These are phyloP conservation scores for Cryphonectria nitschkei DNA, from an alignment of 2,329 filamentous ascomycete genomes.

Conservation along the genomic window DNA sequence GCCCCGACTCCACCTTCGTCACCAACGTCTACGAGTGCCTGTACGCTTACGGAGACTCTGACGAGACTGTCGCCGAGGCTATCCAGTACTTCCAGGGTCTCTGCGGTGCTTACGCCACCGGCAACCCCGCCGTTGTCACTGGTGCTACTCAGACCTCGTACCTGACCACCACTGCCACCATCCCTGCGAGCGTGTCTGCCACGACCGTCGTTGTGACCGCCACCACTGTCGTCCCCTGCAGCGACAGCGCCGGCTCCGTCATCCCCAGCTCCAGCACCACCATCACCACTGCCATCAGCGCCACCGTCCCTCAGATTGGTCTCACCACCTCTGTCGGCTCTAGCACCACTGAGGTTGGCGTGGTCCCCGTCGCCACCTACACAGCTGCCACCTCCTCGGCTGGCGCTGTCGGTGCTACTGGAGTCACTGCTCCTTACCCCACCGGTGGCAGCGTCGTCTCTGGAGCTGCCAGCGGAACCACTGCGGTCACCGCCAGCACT, in stretches of 20 bases:
- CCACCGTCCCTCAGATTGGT: slow-evolving; percentile 54
- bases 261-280: slow-evolving; percentile 57
- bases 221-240: slow-evolving; percentile 57
- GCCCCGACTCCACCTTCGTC: slow-evolving; percentile 76
- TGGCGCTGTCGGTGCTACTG: slow-evolving; percentile 31
- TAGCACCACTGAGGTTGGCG: slow-evolving; percentile 40
- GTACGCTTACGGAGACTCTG: slow-evolving; percentile 71
- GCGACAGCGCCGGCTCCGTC: slow-evolving; percentile 48
- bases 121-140: slow-evolving; percentile 86
- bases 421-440: slow-evolving; percentile 32
- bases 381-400: slow-evolving; percentile 34
- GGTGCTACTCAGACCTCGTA: slow-evolving; percentile 67
- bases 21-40: slow-evolving; percentile 81
- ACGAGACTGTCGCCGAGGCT: slow-evolving; percentile 69
- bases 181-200: slow-evolving; percentile 42
- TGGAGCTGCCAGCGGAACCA: slow-evolving; percentile 38
- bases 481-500: slow-evolving; percentile 38
- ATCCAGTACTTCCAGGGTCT: slow-evolving; percentile 89
- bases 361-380: slow-evolving; percentile 46
- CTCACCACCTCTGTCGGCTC: slow-evolving; percentile 45
- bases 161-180: slow-evolving; percentile 55
- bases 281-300: slow-evolving; percentile 49
- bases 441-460: slow-evolving; percentile 32
- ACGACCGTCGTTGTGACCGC: slow-evolving; percentile 54
- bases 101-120: slow-evolving; percentile 73